Base-by-base conservation (phyloP, 2,329 filamentous ascomycete species). In the Fusarium caatingaense region DNA sequence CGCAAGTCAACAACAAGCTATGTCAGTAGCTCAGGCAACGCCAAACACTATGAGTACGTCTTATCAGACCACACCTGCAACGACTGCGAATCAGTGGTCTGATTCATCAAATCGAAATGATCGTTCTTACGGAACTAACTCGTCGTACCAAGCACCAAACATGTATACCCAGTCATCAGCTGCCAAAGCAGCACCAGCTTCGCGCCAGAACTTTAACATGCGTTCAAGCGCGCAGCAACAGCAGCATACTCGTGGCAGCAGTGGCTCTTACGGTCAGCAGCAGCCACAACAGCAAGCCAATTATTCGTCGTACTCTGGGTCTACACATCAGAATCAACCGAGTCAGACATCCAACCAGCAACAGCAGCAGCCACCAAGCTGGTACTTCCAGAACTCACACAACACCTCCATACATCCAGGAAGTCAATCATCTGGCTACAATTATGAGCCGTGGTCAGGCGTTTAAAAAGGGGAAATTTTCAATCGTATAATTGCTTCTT, bases 311-410 rank as follows among this genome's bases (percentile, higher is more conserved):
- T 71, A 73, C 50, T 57, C 70, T 41, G 58, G 62, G 5, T 56
- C 65, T 42, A 37, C 64, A 30, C 66, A 73, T 34, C 69, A 73
- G 37, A 64, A 66, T n/a, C 60, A 74, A 27, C 68, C 71, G 32
- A 56, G 49, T 12, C 72, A 74, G 32, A 41, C 63, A 46, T 16
- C 59, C 11, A 61, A 58, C 46, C 69, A 56, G 51, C 57, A 57
- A 20, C 60, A 71, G 34, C 60, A 71, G 20, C 55, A 71, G 30
- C 32, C 66, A 18, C n/a, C 49, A 10, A 54, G 59, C 47, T 78
- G 77, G 77, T 76, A 77, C 46, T 78, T 73, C n/a, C 73, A 73
- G 56, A 67, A 70, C 32, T 60, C 68, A 1, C 66, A 68, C 27
- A 72, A 42, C 47, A 51, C 23, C 32, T 69, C 74, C 13, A 70